Evolutionary conservation across 805 yeast genomes (phyloP), one percentile per base, ranked within the genome.

Genomic region (Geotrichum ghanense): DNA sequence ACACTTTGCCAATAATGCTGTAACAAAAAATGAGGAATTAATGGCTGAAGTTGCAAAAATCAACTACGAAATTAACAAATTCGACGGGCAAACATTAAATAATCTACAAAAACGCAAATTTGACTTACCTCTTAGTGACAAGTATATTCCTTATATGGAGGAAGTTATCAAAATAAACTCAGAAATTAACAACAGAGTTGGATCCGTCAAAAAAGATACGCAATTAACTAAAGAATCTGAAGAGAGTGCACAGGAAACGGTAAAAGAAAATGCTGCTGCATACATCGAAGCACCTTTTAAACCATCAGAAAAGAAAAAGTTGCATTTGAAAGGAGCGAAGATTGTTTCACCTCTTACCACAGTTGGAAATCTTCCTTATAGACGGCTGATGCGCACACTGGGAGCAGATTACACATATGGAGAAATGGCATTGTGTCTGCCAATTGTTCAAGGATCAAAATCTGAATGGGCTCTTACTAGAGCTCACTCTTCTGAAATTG

Each of bases 391-490:
- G 96, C 83, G 81, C 57, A 73, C 81, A 1, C 64, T 87, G 26
- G 97, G 97, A 16, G 95, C 95, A 10, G 97, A 92, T 57, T 74
- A 88, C 16, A 92, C 98, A 0, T 92, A 85, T 61, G 76, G 89
- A 35, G 99, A 92, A 67, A 92, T 92, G 98, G 97, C 97, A 0
- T 70, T 92, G 31, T 69, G 84, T 1, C 67, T 85, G 45, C 97
- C 97, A 1, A 68, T 92, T 45, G 67, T 92, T 22, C 95, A 86
- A 61, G 98, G 97, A 23, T 75, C 82, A 16, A 87, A 87, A 61
- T 78, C 95, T 2, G 99, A 92, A 64, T 92, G 99, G 99, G 99
- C 99, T 0, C 70, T 92, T 42, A 87, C 95, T 19, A 84, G 89
- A 57, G 92, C 95, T 3, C 97, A 92, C 62, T 61, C 66, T 19